Conservation (phyloP, 2,329 filamentous ascomycete species). For the Hypoxylon sp. region DNA sequence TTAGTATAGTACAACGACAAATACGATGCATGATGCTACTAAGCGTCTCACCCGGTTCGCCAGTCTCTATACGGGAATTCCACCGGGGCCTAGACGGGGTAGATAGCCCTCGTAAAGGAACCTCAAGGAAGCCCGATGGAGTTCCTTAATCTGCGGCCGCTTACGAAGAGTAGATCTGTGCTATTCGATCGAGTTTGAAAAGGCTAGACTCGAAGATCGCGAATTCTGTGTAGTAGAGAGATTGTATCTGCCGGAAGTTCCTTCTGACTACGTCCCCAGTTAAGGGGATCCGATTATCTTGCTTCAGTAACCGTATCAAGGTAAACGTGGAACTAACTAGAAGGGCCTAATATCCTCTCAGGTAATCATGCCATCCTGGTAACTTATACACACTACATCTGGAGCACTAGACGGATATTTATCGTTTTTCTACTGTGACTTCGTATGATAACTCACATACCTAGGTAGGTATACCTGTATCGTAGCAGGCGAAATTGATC, state of each 20-base stretch:
- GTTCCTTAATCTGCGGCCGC: conserved; percentile 8
- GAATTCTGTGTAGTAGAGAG: not conserved
- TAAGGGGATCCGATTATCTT: not conserved
- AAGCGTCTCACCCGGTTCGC: not conserved
- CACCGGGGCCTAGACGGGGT: not conserved
- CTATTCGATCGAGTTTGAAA: not conserved
- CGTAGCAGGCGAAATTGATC: too few relatives aligned
- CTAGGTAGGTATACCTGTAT: too few relatives aligned
- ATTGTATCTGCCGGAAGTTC: not conserved
- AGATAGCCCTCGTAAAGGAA: not conserved
- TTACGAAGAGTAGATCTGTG: conserved; percentile 7
- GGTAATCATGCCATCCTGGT: too few relatives aligned
- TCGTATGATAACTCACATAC: too few relatives aligned
- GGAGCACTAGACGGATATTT: too few relatives aligned
- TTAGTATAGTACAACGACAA: conserved; percentile 5
- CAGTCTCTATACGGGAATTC: not conserved
- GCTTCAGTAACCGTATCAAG: not conserved
- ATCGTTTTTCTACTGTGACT: too few relatives aligned
- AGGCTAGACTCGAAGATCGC: not conserved
- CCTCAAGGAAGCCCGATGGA: not conserved
- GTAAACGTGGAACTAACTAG: not conserved
- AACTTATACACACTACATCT: too few relatives aligned
- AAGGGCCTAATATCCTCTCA: too few relatives aligned
- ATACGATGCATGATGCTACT: not conserved
- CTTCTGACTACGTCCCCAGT: not conserved